Base-by-base conservation (phyloP, 306 rosid genomes). In the Gillenia trifoliata region DNA sequence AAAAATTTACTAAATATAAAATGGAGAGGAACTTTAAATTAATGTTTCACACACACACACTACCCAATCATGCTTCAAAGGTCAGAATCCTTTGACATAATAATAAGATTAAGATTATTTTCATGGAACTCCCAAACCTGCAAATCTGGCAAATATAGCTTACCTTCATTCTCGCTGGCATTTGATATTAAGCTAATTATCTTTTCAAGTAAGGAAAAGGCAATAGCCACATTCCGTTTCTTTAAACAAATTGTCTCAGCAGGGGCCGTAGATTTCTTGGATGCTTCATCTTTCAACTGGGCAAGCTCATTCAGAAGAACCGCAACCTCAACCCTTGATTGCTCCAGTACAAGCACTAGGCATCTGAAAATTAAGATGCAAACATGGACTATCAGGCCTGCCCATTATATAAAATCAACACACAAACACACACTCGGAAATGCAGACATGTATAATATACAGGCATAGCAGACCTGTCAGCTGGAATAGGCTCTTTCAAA, bases 321-420 rank as follows among this genome's bases (percentile, higher is more conserved):
- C 29, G 96, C 97, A 78, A 94, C 87, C 89, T 94, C 98, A 78
- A 91, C 94, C 84, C 96, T 88, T 19, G 97, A 90, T 78, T 94
- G 96, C 92, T 88, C 96, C 79, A 94, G 78, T 79, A 94, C 90
- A 80, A 94, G 95, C 81, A 94, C 83, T 74, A 91, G 87, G 76
- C 97, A 91, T 94, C 98, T 94, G 81, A 66, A 20, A 20, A 25
- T 26, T 19, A n/a, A 73, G 66, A 70, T 76, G 20, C 73, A 82
- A 76, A 72, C 78, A 75, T 17, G 71, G 72, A 85, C 19, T 19
- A 59, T 79, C 63, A 64, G 63, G 10, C 30, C 70, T 20, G 8
- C 28, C 41, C 62, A 30, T 20, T 23, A 34, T 56, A 69, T 40
- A 73, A 41, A 45, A 56, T 47, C 31, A 67, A 66, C 4, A 33